Conservation (phyloP, 108 stramenopile species). For the Schizochytrium sp. region DNA sequence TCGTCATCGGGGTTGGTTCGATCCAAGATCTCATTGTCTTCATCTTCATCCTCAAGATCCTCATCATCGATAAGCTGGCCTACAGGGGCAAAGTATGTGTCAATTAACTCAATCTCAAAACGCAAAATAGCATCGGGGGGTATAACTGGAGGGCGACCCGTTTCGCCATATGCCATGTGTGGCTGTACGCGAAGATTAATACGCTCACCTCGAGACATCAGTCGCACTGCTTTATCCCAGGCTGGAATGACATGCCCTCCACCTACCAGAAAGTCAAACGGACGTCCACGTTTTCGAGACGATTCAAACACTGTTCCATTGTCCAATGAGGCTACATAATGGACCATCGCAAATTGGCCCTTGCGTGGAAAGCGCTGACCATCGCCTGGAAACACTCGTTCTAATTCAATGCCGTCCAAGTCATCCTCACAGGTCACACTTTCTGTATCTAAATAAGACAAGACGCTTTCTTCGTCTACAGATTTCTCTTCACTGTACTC, state of each 20-base stretch:
- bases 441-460: constrained; percentile 16
- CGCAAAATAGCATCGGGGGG: constrained; percentile 82
- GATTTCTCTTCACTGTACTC: background rate
- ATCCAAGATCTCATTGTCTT: background rate
- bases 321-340: constrained; percentile 58
- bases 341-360: constrained; percentile 41
- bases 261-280: constrained; percentile 74
- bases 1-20: background rate
- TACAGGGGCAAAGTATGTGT: constrained; percentile 64
- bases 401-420: background rate
- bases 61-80: constrained; percentile 43
- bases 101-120: constrained; percentile 83
- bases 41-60: constrained; percentile 24
- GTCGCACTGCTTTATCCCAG: constrained; percentile 74
- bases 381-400: constrained; percentile 17
- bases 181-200: constrained; percentile 81
- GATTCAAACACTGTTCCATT: constrained; percentile 70
- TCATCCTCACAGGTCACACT: constrained; percentile 47
- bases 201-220: constrained; percentile 74
- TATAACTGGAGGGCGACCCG: constrained; percentile 82
- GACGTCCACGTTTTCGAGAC: constrained; percentile 68
- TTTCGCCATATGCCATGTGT: constrained; percentile 82
- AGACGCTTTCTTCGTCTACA: too few species aligned
- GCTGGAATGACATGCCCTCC: constrained; percentile 74
- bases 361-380: constrained; percentile 3